Conservation (phyloP, 352 stramenopile genomes). For the Phytopythium delawarense region DNA sequence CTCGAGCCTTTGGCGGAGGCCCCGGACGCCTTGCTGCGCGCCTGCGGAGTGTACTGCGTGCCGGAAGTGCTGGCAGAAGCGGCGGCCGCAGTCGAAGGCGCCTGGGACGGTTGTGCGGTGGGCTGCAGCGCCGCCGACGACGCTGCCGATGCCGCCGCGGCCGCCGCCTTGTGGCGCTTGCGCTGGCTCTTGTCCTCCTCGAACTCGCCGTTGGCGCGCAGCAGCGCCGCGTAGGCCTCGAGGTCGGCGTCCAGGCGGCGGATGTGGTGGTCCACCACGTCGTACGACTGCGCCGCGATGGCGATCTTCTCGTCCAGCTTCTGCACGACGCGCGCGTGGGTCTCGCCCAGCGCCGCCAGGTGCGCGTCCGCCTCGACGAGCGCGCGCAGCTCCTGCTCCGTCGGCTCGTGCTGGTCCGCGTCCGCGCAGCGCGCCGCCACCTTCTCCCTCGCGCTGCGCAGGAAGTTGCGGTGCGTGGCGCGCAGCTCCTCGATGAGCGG, state of each 20-base stretch:
- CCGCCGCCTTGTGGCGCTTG: slow-evolving; percentile 47
- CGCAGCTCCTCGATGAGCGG: slow-evolving; percentile 75
- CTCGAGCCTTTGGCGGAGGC: neutral
- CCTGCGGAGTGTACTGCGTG: slow-evolving; percentile 3
- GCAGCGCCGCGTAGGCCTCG: slow-evolving; percentile 60
- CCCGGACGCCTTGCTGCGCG: slow-evolving; percentile 3
- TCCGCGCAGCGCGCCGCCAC: slow-evolving; percentile 61
- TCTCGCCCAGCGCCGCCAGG: slow-evolving; percentile 39
- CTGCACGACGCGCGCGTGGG: slow-evolving; percentile 70
- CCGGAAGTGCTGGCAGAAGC: neutral
- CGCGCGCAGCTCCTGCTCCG: slow-evolving; percentile 56
- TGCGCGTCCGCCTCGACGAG: slow-evolving; percentile 58
- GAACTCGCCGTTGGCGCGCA: slow-evolving; percentile 78
- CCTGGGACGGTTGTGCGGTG: neutral
- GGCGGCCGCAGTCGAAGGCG: neutral
- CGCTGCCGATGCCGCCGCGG: neutral
- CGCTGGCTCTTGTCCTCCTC: slow-evolving; percentile 58
- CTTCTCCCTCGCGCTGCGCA: slow-evolving; percentile 51
- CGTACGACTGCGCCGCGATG: slow-evolving; percentile 83
- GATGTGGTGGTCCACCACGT: slow-evolving; percentile 87
- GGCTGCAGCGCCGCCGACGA: neutral
- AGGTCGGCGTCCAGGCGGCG: slow-evolving; percentile 73
- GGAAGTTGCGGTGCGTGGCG: slow-evolving; percentile 55
- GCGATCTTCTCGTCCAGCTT: slow-evolving; percentile 88
- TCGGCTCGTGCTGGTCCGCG: slow-evolving; percentile 37